Percentiles rank a stretch among this genome's conserved stretches.
phyloP scores from a whole-genome alignment of 768 basidiomycete genomes.

The Termitomyces sp. region DNA sequence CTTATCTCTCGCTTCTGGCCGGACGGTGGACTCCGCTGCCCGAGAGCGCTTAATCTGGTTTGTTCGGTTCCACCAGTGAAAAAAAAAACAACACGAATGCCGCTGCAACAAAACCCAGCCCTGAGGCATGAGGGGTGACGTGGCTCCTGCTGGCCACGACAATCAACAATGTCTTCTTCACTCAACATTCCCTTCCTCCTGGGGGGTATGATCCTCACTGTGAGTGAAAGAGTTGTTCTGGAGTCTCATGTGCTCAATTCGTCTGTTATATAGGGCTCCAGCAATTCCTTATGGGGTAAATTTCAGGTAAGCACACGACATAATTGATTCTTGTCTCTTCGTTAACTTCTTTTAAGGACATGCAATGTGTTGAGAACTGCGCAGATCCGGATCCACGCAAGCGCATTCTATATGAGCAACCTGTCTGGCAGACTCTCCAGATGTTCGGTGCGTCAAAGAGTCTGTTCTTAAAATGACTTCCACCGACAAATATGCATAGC shows the following conservation, averaged over 20 bases:
- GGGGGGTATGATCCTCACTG: constrained; percentile 90
- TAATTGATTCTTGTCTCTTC: background rate
- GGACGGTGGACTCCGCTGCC: too few relatives aligned
- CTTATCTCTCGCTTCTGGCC: background rate
- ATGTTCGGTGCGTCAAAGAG: constrained; percentile 70
- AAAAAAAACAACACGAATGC: background rate
- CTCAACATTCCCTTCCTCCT: constrained; percentile 78
- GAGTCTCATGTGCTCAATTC: constrained; percentile 3
- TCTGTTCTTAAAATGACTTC: constrained; percentile 17
- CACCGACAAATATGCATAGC: constrained; percentile 45
- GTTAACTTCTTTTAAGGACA: constrained; percentile 57
- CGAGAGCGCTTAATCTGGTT: background rate
- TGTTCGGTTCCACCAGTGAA: background rate
- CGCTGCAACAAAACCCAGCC: background rate
- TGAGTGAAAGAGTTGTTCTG: constrained; percentile 26
- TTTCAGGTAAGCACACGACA: constrained; percentile 58
- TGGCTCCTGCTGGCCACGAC: background rate
- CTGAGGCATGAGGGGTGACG: background rate
- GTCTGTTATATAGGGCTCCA: constrained; percentile 55
- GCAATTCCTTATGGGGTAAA: constrained; percentile 80
- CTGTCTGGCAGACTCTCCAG: constrained; percentile 88
- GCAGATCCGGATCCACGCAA: constrained; percentile 53
- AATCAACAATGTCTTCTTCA: constrained; percentile 55
- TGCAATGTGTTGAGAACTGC: constrained; percentile 98
- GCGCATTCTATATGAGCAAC: constrained; percentile 86